Conservation (phyloP, 108 stramenopile species). For the Asterionellopsis glacialis region DNA sequence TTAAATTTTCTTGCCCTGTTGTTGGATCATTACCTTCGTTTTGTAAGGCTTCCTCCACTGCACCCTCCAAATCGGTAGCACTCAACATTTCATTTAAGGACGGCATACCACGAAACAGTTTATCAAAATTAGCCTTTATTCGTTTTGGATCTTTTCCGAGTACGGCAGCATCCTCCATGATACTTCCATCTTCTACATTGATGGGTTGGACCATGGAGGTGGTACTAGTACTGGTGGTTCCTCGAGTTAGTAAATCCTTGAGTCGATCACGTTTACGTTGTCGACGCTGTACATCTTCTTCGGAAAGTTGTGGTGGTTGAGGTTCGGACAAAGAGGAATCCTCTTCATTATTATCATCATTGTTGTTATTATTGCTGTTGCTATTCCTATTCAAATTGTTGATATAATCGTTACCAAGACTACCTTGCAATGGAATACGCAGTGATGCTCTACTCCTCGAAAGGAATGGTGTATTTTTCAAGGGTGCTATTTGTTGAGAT, state of each 20-base stretch:
- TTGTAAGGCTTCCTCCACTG: slow-evolving; percentile 2
- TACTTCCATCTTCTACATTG: slow-evolving; percentile 18
- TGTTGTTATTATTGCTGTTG: background rate
- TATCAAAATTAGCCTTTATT: slow-evolving; percentile 21
- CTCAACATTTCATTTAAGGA: slow-evolving; percentile 33
- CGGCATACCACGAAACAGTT: slow-evolving; percentile 36
- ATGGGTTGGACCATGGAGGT: slow-evolving; percentile 16
- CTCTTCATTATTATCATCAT: slow-evolving; percentile 3
- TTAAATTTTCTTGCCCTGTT: background rate
- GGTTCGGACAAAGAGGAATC: too few species aligned
- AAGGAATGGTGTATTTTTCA: too few species aligned
- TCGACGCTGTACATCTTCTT: slow-evolving; percentile 10
- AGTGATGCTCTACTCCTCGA: too few species aligned
- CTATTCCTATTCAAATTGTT: background rate
- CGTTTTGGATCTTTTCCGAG: slow-evolving; percentile 9
- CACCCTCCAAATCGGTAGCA: background rate
- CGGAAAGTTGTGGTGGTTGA: background rate
- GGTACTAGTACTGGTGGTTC: slow-evolving; percentile 1
- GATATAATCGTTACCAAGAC: too few species aligned
- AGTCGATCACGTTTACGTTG: slow-evolving; percentile 27
- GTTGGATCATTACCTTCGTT: background rate
- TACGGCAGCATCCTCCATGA: slow-evolving; percentile 1
- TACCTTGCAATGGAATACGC: too few species aligned
- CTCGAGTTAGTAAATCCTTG: background rate
- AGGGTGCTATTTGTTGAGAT: too few species aligned